Base-by-base conservation (phyloP, 768 basidiomycete species). In the Suillus placidus region DNA sequence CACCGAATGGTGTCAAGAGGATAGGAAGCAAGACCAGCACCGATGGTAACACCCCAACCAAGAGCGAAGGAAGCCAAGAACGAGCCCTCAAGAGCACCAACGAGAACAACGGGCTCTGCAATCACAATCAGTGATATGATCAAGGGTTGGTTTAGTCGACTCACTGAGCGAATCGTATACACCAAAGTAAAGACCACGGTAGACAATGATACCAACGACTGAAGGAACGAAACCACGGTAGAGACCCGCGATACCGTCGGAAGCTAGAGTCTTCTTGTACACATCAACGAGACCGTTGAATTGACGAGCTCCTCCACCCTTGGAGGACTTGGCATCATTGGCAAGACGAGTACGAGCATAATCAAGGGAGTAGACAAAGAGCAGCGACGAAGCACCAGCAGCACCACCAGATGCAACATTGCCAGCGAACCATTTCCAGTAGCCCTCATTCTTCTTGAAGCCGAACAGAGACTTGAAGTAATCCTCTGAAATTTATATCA, bases 211-310 rank as follows among this genome's bases (percentile, higher is more conserved):
- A 82, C 97, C 97, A 72, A 95, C 96, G 68, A 99, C 97, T 67
- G 97, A 99, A 69, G 97, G 97, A 64, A 99, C 89, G 82, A 99
- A 99, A 67, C 97, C 97, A 87, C 97, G 95, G 88, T 99, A 99
- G 74, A 99, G 95, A 87, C 97, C 97, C 69, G 92, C 94, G 73
- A 99, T 84, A 89, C 97, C 97, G 77, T 99, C 97, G 35, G 94
- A 89, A 38, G 95, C 95, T 73, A 99, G 89, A 62, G 97, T 99
- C 90, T 99, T 98, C 77, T 78, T 90, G 87, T 97, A 97, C 69
- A 97, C 95, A 77, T 99, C 97, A 69, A 99, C 86, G 63, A 99
- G 85, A 78, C 97, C 97, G 79, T 98, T 99, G 89, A 99, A 99
- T 80, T 99, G 97, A 82, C 97, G 94, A 42, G 89, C 86, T 73